Conservation (phyloP, 208 protist genomes). For the Blechomonas ayalai region DNA sequence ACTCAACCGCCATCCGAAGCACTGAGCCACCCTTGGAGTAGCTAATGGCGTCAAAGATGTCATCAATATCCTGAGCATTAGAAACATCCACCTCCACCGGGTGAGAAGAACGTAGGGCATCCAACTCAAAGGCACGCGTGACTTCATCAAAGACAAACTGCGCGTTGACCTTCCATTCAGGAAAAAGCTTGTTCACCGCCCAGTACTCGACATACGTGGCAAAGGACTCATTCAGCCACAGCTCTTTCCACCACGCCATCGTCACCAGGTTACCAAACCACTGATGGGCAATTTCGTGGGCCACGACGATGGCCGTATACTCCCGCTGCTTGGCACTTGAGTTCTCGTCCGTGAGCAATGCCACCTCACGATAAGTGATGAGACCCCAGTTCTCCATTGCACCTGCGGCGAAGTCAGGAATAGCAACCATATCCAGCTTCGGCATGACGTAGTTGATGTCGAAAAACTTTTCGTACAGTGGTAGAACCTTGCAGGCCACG, state of each 20-base stretch:
- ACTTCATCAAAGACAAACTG: conserved; percentile 73
- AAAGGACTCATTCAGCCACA: conserved; percentile 98
- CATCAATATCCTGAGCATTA: conserved; percentile 83
- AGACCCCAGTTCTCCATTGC: conserved; percentile 98
- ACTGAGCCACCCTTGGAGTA: conserved; percentile 86
- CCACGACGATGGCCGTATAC: conserved; percentile 75
- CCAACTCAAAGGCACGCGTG: conserved; percentile 66
- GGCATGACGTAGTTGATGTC: conserved; percentile 82
- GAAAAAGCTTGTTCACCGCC: conserved; percentile 65
- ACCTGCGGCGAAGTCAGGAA: conserved; percentile 92
- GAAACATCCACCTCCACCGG: conserved; percentile 86
- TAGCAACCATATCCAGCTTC: conserved; percentile 95
- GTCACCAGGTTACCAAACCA: conserved; percentile 98
- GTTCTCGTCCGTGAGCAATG: conserved; percentile 49
- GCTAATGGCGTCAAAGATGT: conserved; percentile 92
- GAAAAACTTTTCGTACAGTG: conserved; percentile 83
- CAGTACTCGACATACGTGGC: conserved; percentile 86
- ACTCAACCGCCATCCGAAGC: conserved; percentile 82
- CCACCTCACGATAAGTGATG: conserved; percentile 92
- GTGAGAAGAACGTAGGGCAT: conserved; percentile 81
- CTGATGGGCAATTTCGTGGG: conserved; percentile 95
- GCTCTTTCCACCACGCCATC: conserved; percentile 96
- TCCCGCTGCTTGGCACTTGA: conserved; percentile 35
- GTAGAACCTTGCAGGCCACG: conserved; percentile 53
- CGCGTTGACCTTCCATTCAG: conserved; percentile 69